phyloP scores from a whole-genome alignment of 2,329 filamentous ascomycete species.

The Fusarium sp. region DNA sequence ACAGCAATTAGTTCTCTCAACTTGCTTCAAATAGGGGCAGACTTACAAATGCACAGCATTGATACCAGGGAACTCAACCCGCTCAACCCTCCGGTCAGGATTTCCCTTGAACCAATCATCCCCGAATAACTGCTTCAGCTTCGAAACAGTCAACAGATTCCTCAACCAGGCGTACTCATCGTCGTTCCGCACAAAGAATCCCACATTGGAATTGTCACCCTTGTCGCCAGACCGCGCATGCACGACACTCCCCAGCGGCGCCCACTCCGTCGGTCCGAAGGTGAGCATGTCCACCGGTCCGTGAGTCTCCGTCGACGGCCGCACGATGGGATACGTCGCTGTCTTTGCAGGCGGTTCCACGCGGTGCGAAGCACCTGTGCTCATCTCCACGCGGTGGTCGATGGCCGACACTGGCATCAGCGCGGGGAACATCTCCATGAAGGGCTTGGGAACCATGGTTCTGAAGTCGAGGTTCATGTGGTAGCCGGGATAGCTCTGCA shows the following conservation, averaged over 20 bases:
- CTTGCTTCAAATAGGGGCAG: rapidly evolving
- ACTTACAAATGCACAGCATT: slow-evolving; percentile 50
- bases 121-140: slow-evolving; percentile 55
- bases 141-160: slow-evolving; percentile 56
- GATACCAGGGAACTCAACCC: slow-evolving; percentile 60
- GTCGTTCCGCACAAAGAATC: slow-evolving; percentile 59
- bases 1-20: slow-evolving; percentile 8
- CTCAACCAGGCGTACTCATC: slow-evolving; percentile 63
- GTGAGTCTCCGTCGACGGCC: slow-evolving; percentile 48
- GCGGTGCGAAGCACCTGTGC: slow-evolving; percentile 31
- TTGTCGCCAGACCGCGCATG: slow-evolving; percentile 58
- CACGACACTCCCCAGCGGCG: slow-evolving; percentile 51
- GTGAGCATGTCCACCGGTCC: slow-evolving; percentile 43
- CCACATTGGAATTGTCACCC: slow-evolving; percentile 59
- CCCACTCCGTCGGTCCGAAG: slow-evolving; percentile 48
- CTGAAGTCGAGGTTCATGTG: slow-evolving; percentile 61
- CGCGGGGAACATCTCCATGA: slow-evolving; percentile 60
- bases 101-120: slow-evolving; percentile 54
- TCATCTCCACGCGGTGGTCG: slow-evolving; percentile 50
- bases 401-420: slow-evolving; percentile 50
- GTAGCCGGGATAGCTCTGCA: slow-evolving; percentile 59
- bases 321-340: slow-evolving; percentile 41
- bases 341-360: slow-evolving; percentile 44
- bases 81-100: slow-evolving; percentile 54
- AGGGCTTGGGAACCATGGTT: slow-evolving; percentile 58